Percentiles rank a stretch among this genome's conserved stretches.
Conservation (phyloP, 2,329 filamentous ascomycete species). For the Talaromyces funiculosus region DNA sequence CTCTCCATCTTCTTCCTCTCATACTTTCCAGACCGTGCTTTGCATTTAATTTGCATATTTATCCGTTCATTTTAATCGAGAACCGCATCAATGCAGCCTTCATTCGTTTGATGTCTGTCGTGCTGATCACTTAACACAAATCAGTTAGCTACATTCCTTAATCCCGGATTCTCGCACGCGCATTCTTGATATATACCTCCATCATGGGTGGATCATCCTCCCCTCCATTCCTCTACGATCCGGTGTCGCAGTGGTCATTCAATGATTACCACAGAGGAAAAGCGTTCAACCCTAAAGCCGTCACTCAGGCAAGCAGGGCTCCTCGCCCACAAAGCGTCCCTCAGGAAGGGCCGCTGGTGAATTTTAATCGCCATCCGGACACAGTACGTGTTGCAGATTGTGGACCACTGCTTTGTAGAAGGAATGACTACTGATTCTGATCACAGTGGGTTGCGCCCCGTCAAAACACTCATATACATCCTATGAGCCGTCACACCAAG, state of each 20-base stretch:
- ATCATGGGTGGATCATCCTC: conserved; percentile 46
- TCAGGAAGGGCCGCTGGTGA: conserved; percentile 68
- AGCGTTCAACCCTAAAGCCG: conserved; percentile 79
- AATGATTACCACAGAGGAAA: conserved; percentile 43
- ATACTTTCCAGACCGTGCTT: background rate
- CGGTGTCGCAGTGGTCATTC: conserved; percentile 48
- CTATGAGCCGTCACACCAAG: conserved; percentile 67
- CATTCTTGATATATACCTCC: conserved; percentile 20
- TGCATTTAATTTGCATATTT: background rate
- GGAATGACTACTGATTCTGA: background rate
- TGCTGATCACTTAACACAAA: background rate
- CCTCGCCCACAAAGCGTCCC: conserved; percentile 56
- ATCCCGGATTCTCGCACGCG: conserved; percentile 27
- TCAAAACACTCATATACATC: conserved; percentile 56
- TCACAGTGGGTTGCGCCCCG: conserved; percentile 50
- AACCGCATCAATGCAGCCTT: conserved; percentile 19
- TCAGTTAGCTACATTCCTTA: conserved; percentile 13
- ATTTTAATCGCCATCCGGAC: conserved; percentile 83
- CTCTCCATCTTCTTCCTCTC: conserved; percentile 24
- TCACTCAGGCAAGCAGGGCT: conserved; percentile 72
- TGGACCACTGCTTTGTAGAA: background rate
- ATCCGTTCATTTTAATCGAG: background rate
- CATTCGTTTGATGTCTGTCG: conserved; percentile 16
- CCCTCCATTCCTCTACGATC: conserved; percentile 70
- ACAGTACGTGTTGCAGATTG: conserved; percentile 40